These are phyloP conservation scores for Aureobasidium sp. DNA, from an alignment of 2,329 filamentous ascomycete genomes.

Conservation along the genomic window DNA sequence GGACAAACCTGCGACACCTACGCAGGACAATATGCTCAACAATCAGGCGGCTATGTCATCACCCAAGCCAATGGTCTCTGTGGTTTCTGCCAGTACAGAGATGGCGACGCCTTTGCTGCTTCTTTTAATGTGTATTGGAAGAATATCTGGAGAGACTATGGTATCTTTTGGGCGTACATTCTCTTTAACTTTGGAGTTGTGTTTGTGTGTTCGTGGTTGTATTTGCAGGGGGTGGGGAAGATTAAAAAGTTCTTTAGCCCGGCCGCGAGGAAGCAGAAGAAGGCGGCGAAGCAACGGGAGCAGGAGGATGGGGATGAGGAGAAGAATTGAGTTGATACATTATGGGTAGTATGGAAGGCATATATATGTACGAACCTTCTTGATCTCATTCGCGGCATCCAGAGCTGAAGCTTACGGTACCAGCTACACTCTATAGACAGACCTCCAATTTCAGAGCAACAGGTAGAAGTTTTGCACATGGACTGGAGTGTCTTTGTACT, in stretches of 20 bases:
- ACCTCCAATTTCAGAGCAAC: no score
- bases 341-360: neutral
- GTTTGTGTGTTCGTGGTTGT: constrained; percentile 49
- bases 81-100: constrained; percentile 37
- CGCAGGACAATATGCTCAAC: constrained; percentile 30
- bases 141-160: constrained; percentile 55
- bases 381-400: no score
- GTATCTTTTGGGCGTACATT: constrained; percentile 51
- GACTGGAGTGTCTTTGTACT: no score
- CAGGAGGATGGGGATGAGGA: neutral
- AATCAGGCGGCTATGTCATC: constrained; percentile 32
- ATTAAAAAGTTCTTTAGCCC: constrained; percentile 30
- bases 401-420: no score
- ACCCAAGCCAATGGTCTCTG: constrained; percentile 44
- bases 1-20: constrained; percentile 33
- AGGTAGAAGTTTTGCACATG: no score
- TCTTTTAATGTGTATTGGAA: constrained; percentile 33
- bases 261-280: constrained; percentile 27
- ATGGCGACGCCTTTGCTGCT: constrained; percentile 40
- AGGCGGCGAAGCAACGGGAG: constrained; percentile 22
- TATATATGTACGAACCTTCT: no score
- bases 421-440: no score
- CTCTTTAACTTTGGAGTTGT: constrained; percentile 52
- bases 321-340: neutral
- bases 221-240: constrained; percentile 36